Base-by-base conservation (phyloP, 371 early-diverging fungal species). In the Lichtheimia corymbifera region DNA sequence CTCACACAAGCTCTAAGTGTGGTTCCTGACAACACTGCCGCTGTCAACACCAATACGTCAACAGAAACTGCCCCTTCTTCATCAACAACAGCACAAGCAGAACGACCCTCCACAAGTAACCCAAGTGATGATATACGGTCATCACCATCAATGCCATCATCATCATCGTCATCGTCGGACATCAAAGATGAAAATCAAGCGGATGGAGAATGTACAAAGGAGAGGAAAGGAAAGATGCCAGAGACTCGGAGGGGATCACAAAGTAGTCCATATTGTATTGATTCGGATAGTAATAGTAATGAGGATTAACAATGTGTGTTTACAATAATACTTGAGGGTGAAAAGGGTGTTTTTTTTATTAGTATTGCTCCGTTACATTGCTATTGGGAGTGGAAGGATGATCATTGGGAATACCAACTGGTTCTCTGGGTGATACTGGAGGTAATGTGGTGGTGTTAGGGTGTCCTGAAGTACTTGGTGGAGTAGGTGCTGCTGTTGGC, bases 1-100 rank as follows among this genome's bases (percentile, higher is more conserved):
- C 65, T 92, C 54, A 74, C 83, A 6, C 85, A 82, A 49, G 83
- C 85, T 1, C 35, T 84, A 15, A 76, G 77, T 45, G 70, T 77
- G 7, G 53, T 83, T 40, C 86, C 85, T 25, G 58, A 54, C 25
- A 42, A 14, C 61, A 52, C 17, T 2, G n/a, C 7, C 14, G 4
- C 13, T 5, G 5, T 11, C 3, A 35, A 35, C 11, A 5, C 47
- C 0, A 47, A 11, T 47, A 47, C 11, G 12, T 47, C 35, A 35
- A 9, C 35, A 9, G 11, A 35, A 4, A 35, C 35, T 35, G 11
- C 35, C 2, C 0, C 35, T 35, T 6, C 35, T 11, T 35, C 35
- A 2, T 11, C 56, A 40, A 17, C 25, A 24, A 24, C 7, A 22
- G 22, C 22, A 35, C 35, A 35, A 35, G 11, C 28, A 28, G 28